Evolutionary conservation across 495 filamentous ascomycete species (phyloP).

Genomic region (Trichocladium antarcticum): DNA sequence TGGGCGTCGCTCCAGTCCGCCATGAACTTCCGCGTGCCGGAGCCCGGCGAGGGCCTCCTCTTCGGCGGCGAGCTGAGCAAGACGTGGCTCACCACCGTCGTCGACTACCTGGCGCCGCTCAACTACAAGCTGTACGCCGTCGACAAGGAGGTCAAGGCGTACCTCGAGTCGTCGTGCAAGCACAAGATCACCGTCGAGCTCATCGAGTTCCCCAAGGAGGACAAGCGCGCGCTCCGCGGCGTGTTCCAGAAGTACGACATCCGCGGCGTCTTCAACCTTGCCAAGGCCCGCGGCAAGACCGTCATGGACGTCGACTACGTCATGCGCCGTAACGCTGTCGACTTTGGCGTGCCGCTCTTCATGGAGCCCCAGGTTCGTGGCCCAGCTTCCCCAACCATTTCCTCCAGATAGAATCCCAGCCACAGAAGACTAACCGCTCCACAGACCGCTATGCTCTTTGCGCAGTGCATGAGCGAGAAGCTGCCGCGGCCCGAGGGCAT

Average conservation of each 20-base stretch:
- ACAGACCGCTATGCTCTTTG: constrained; percentile 90
- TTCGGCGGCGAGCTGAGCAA: constrained; percentile 76
- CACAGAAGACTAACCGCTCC: constrained; percentile 11
- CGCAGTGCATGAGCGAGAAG: constrained; percentile 92
- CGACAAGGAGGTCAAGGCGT: constrained; percentile 63
- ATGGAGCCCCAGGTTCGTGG: constrained; percentile 93
- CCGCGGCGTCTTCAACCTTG: constrained; percentile 90
- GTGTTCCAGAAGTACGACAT: constrained; percentile 98
- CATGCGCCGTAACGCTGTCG: constrained; percentile 95
- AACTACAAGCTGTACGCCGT: constrained; percentile 91
- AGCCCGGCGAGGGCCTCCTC: constrained; percentile 85
- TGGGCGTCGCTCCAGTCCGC: constrained; percentile 92
- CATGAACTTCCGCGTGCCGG: constrained; percentile 97
- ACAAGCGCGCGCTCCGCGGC: constrained; percentile 88
- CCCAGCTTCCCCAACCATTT: not conserved
- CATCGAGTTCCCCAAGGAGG: constrained; percentile 92
- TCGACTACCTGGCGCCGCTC: constrained; percentile 74
- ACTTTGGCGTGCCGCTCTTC: constrained; percentile 94
- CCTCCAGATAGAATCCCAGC: not conserved
- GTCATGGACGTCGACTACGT: constrained; percentile 91
- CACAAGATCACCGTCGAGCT: constrained; percentile 64
- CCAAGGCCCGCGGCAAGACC: constrained; percentile 69
- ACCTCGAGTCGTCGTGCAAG: constrained; percentile 62
- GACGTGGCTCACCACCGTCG: constrained; percentile 54
- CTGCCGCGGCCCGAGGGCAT: constrained; percentile 72